phyloP scores from a whole-genome alignment of 2,329 filamentous ascomycete genomes.

The Pezicula neosporulosa region DNA sequence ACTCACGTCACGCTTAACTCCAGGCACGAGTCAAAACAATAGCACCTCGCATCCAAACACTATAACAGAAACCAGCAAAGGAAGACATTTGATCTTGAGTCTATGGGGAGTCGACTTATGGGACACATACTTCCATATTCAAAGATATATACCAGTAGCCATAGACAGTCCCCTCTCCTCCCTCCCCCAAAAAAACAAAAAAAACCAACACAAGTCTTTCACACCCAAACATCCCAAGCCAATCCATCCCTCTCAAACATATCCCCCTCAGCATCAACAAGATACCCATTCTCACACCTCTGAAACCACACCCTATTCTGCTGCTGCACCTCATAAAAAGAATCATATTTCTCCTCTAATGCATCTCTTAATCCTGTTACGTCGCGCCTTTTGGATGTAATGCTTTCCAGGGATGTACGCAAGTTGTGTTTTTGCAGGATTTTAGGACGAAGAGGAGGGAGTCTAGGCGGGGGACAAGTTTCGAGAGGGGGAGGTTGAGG shows the following conservation, averaged over 20 bases:
- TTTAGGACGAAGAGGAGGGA: conserved; percentile 56
- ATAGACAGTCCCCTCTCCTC: too few relatives aligned
- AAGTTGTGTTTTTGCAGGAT: conserved; percentile 51
- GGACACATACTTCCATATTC: too few relatives aligned
- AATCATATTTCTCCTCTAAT: conserved; percentile 41
- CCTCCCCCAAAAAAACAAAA: too few relatives aligned
- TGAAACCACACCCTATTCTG: conserved; percentile 47
- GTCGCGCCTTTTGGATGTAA: conserved; percentile 49
- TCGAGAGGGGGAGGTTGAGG: conserved; percentile 29
- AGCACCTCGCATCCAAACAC: too few relatives aligned
- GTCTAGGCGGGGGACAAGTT: conserved; percentile 49
- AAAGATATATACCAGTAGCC: too few relatives aligned
- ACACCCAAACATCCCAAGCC: neutral
- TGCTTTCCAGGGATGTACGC: conserved; percentile 50
- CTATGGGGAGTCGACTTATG: too few relatives aligned
- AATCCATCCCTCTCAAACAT: conserved; percentile 22
- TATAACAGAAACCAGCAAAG: too few relatives aligned
- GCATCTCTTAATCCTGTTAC: conserved; percentile 49
- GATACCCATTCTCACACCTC: conserved; percentile 51
- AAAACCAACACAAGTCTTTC: too few relatives aligned
- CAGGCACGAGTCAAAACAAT: too few relatives aligned
- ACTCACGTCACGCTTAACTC: too few relatives aligned
- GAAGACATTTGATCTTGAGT: too few relatives aligned
- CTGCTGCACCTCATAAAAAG: conserved; percentile 44
- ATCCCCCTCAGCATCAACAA: conserved; percentile 51